A percentile compares a stretch with the other conserved stretches of the same genome.
phyloP scores from a whole-genome alignment of 768 basidiomycete species.

The Mycena galericulata region DNA sequence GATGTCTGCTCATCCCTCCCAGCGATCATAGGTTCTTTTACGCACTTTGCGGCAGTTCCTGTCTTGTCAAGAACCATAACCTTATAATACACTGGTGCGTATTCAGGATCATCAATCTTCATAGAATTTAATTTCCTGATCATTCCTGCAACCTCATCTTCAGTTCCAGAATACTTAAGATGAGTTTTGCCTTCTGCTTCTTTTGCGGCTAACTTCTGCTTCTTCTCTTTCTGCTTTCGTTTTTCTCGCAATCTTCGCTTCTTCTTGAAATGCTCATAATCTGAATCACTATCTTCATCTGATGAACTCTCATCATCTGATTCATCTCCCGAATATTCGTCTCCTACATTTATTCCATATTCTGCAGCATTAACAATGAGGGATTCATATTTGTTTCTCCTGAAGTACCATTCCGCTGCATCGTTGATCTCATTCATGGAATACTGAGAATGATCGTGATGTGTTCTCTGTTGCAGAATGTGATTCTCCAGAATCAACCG shows the following conservation, averaged over 20 bases:
- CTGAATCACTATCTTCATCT: no score
- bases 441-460: neutral
- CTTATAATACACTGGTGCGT: constrained; percentile 24
- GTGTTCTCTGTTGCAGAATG: neutral
- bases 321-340: neutral
- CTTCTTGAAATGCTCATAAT: constrained; percentile 3
- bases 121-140: constrained; percentile 8
- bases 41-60: no score
- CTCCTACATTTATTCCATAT: no score
- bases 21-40: no score
- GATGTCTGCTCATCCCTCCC: no score
- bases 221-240: neutral
- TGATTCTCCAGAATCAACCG: neutral
- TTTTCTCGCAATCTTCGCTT: neutral
- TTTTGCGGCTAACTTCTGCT: neutral
- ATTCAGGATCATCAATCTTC: constrained; percentile 22
- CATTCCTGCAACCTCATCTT: neutral
- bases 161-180: neutral
- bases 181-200: neutral
- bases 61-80: constrained; percentile 17
- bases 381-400: neutral
- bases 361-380: constrained; percentile 5
- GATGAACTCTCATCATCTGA: neutral
- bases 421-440: constrained; percentile 1
- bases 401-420: constrained; percentile 17